A percentile compares a stretch with the other conserved stretches of the same genome.
These are phyloP conservation scores for Venturia carpophila DNA, from an alignment of 2,329 filamentous ascomycete species.

Conservation along the genomic window DNA sequence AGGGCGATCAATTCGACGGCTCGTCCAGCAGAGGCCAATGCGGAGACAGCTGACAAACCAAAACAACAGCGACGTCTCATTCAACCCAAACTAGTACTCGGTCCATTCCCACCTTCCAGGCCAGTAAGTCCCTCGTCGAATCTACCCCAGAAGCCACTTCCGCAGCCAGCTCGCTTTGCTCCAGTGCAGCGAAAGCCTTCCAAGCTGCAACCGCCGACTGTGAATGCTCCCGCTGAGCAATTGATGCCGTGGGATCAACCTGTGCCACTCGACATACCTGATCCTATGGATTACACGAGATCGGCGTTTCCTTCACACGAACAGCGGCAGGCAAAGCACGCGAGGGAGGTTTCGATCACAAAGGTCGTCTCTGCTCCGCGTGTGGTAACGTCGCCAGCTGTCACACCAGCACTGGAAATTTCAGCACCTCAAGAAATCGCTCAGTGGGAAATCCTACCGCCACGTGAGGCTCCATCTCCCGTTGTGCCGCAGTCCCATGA, in stretches of 20 bases:
- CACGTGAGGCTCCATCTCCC: neutral
- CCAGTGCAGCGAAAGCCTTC: neutral
- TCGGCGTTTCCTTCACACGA: neutral
- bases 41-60: neutral
- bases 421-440: neutral
- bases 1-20: neutral
- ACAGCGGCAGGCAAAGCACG: neutral
- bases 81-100: neutral
- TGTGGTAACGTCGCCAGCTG: neutral
- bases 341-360: neutral
- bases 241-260: neutral
- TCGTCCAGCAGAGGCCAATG: neutral
- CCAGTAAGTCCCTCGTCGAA: neutral
- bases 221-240: neutral
- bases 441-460: conserved; percentile 1
- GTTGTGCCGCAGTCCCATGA: neutral
- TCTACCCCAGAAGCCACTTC: neutral
- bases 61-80: neutral
- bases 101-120: neutral
- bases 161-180: neutral
- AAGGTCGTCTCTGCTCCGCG: neutral
- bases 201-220: neutral
- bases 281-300: neutral
- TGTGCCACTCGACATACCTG: neutral
- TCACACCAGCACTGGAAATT: neutral